Evolutionary conservation across 208 protist species (phyloP), one percentile per base, ranked within the genome.

Genomic region (Trichomonas gallinae): DNA sequence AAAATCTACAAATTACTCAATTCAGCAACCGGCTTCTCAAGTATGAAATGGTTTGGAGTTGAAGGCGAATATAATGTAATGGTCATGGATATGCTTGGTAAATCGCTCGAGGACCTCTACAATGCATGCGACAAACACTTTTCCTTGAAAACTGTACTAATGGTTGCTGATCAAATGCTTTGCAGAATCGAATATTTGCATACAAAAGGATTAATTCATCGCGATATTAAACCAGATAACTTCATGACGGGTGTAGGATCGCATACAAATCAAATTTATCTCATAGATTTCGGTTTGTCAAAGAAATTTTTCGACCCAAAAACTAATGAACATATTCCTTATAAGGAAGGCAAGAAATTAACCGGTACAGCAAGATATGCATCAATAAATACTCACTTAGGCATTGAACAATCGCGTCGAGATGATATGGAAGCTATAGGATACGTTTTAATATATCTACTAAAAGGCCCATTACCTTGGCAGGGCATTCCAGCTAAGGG

Each of bases 361-460:
- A 97, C 97, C 31, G 99, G 99, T 63, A 99, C 99, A 46, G 99
- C 99, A 9, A 98, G 99, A 63, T 99, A 99, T 98, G 99, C 99
- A 87, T 98, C 98, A 58, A 99, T 99, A 97, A 99, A 99, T 98
- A 99, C 99, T 26, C 99, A 99, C 98, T 97, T 99, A 42, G 99
- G 99, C 85, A 99, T 99, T 63, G 99, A 99, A 98, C 98, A 99
- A 97, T 98, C 97, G 2, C 17, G 97, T 34, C 21, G 97, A n/a
- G 97, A 97, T 72, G 97, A 97, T 45, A 89, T 97, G 17, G 99
- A 99, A 97, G 98, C 98, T 31, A 98, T 99, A 38, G 99, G 99
- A 82, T 99, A 99, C 97, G 98, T 99, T 45, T 97, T 99, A n/a
- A 98, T 99, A 97, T 99, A 99, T 97, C 99, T 99, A 97, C 97